Conservation (phyloP, 2,329 filamentous ascomycete genomes). For the Zopfia rhizophila region DNA sequence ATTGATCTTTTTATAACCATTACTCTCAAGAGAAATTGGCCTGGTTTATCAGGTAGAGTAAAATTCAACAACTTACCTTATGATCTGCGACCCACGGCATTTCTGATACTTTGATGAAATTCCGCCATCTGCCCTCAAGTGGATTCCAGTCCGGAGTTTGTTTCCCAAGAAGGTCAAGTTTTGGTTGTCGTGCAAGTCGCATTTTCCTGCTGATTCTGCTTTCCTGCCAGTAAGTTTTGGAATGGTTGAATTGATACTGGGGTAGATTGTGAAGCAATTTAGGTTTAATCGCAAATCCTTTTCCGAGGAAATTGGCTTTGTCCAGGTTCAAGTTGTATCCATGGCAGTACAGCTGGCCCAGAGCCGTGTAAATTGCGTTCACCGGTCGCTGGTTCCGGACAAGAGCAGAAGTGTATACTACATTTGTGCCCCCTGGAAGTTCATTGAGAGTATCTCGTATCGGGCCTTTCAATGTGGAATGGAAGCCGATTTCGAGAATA, state of each 20-base stretch:
- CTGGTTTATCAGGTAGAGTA: too few relatives aligned
- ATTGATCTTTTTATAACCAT: too few relatives aligned
- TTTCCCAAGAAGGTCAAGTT: constrained; percentile 25
- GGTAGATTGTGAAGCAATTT: constrained; percentile 31
- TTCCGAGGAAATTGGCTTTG: constrained; percentile 25
- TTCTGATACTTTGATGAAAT: constrained; percentile 26
- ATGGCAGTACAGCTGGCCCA: constrained; percentile 30
- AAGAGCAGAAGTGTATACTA: constrained; percentile 26
- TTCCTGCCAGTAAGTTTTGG: constrained; percentile 34
- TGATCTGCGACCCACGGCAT: constrained; percentile 40
- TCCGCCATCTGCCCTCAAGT: constrained; percentile 28
- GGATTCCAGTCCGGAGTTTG: neutral
- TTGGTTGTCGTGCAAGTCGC: constrained; percentile 22
- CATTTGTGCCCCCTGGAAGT: neutral
- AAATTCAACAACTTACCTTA: constrained; percentile 22
- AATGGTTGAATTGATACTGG: constrained; percentile 40
- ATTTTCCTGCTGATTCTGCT: constrained; percentile 24
- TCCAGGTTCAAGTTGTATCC: constrained; percentile 18
- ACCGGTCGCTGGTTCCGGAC: constrained; percentile 18
- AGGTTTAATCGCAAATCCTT: constrained; percentile 1
- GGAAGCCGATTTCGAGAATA: constrained; percentile 47
- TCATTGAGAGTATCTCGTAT: constrained; percentile 17
- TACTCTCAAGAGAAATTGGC: too few relatives aligned
- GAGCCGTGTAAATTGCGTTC: constrained; percentile 14
- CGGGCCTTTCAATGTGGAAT: constrained; percentile 43